These are phyloP conservation scores for Botrytis porri DNA, from an alignment of 2,329 filamentous ascomycete species.

Conservation along the genomic window DNA sequence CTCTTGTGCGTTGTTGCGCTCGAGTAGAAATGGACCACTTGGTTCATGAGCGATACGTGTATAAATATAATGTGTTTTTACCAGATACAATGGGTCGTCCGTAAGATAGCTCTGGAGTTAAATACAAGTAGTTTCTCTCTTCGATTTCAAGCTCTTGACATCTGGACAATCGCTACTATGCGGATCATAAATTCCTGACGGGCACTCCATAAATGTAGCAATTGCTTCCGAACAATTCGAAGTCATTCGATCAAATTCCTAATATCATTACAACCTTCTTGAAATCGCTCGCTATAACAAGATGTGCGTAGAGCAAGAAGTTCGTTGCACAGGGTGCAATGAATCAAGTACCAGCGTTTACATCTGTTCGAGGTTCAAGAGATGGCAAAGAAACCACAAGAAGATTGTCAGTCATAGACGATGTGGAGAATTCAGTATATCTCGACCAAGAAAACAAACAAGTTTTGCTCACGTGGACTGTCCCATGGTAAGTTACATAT, in stretches of 20 bases:
- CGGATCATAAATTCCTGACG: not conserved
- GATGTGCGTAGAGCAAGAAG: constrained; percentile 19
- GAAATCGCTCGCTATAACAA: not conserved
- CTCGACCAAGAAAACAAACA: constrained; percentile 6
- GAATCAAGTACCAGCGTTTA: constrained; percentile 17
- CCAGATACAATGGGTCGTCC: not conserved
- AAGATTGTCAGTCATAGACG: constrained; percentile 15
- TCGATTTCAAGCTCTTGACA: constrained; percentile 11
- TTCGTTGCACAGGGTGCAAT: constrained; percentile 18
- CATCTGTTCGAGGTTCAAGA: constrained; percentile 17
- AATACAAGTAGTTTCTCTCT: not conserved
- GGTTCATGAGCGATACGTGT: constrained; percentile 15
- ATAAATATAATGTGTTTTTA: not conserved
- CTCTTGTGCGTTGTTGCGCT: constrained; percentile 12
- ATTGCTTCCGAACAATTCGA: not conserved
- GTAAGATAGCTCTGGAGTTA: not conserved
- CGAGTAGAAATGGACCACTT: constrained; percentile 11
- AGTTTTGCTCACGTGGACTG: constrained; percentile 17
- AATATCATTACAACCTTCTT: not conserved
- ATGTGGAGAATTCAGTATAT: constrained; percentile 15
- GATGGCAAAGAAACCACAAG: constrained; percentile 17
- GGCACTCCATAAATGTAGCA: not conserved
- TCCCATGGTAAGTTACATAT: constrained; percentile 10
- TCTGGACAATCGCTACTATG: not conserved
- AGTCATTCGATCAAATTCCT: not conserved